Percentiles rank a stretch among this genome's conserved stretches.
These are phyloP conservation scores for Epichloe glyceriae DNA, from an alignment of 2,329 filamentous ascomycete genomes.

Conservation along the genomic window DNA sequence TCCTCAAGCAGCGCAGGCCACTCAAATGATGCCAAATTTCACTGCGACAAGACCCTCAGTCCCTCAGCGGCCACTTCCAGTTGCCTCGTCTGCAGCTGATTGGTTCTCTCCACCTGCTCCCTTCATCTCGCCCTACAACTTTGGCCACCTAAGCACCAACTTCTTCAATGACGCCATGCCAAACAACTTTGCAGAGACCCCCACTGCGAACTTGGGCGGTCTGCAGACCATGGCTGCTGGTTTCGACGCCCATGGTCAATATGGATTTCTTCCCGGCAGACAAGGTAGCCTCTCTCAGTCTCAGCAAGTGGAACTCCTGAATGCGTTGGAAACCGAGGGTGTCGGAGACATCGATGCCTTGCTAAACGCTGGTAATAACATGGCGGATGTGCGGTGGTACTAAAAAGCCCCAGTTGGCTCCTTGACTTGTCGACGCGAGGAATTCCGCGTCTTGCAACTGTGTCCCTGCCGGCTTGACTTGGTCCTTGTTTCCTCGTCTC, in stretches of 20 bases:
- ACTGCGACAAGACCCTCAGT: constrained; percentile 21
- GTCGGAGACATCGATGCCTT: constrained; percentile 49
- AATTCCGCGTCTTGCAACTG: too few relatives aligned
- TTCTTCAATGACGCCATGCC: constrained; percentile 28
- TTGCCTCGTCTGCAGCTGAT: constrained; percentile 28
- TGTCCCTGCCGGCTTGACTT: not conserved
- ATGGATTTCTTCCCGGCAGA: constrained; percentile 31
- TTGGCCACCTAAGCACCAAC: constrained; percentile 27
- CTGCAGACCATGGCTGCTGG: constrained; percentile 18
- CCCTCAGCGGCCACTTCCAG: constrained; percentile 31
- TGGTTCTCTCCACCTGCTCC: constrained; percentile 42
- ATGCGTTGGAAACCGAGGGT: constrained; percentile 58
- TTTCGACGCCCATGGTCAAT: constrained; percentile 11
- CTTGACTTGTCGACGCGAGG: too few relatives aligned
- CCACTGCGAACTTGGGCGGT: constrained; percentile 17
- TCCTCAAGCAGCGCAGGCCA: constrained; percentile 12
- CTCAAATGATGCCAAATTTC: constrained; percentile 8
- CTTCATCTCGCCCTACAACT: constrained; percentile 40
- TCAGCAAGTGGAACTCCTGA: constrained; percentile 75
- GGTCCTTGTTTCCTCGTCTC: not conserved
- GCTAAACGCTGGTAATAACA: constrained; percentile 27
- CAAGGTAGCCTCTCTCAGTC: constrained; percentile 64
- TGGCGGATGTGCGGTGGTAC: constrained; percentile 21
- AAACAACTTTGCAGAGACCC: constrained; percentile 17
- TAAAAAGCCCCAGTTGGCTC: constrained; percentile 7